Percentiles rank a stretch among this genome's conserved stretches.
These are phyloP conservation scores for Excoecaria agallocha DNA, from an alignment of 345 rosid genomes.

Conservation along the genomic window DNA sequence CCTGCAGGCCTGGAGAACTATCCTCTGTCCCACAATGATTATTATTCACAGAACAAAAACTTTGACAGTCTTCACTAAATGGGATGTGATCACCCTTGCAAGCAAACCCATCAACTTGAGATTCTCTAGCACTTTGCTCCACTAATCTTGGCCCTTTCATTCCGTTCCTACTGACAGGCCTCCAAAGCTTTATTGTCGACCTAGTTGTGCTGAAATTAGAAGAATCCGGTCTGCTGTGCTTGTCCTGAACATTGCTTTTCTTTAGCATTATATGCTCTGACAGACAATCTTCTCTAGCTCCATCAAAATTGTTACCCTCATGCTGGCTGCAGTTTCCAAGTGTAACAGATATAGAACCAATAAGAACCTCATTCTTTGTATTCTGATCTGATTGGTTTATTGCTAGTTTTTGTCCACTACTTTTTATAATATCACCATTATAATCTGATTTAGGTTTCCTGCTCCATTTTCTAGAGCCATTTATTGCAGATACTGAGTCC, in stretches of 20 bases:
- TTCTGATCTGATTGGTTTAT: conserved; percentile 41
- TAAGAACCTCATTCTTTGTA: conserved; percentile 57
- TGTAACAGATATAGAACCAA: conserved; percentile 77
- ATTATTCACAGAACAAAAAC: conserved; percentile 13
- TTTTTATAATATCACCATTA: conserved; percentile 36
- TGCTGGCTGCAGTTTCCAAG: conserved; percentile 43
- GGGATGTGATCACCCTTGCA: conserved; percentile 18
- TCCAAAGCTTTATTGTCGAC: conserved; percentile 41
- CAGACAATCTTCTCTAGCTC: conserved; percentile 32
- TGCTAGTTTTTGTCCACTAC: conserved; percentile 41
- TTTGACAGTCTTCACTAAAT: conserved; percentile 20
- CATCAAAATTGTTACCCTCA: conserved; percentile 34
- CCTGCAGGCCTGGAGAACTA: conserved; percentile 11
- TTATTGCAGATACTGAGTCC: conserved; percentile 39
- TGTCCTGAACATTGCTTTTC: conserved; percentile 41
- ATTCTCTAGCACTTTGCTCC: conserved; percentile 29
- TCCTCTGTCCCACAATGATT: conserved; percentile 14
- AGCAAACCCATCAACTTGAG: conserved; percentile 15
- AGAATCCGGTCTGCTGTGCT: conserved; percentile 29
- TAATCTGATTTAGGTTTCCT: conserved; percentile 51
- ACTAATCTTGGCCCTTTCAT: conserved; percentile 14
- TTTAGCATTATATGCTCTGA: conserved; percentile 42
- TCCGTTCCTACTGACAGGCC: conserved; percentile 47
- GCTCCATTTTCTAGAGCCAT: conserved; percentile 71
- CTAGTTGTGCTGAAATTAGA: conserved; percentile 23